A percentile compares a stretch with the other conserved stretches of the same genome.
Conservation (phyloP, 495 filamentous ascomycete genomes). For the Hyaloscypha hepaticicola region DNA sequence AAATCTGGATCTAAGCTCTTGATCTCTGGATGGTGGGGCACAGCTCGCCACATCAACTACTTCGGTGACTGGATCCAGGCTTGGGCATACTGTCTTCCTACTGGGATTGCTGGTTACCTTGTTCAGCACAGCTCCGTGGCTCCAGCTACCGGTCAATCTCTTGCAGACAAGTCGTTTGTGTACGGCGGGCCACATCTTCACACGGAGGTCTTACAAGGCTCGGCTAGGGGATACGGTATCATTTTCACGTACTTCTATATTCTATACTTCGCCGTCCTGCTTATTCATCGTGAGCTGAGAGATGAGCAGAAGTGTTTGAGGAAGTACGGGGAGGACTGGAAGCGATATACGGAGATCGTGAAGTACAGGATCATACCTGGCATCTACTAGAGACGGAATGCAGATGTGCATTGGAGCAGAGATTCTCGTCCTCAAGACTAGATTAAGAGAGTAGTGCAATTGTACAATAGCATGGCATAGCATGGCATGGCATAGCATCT, state of each 20-base stretch:
- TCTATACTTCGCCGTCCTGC: constrained; percentile 84
- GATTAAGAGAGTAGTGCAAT: not conserved
- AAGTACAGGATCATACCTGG: constrained; percentile 86
- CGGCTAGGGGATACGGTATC: constrained; percentile 77
- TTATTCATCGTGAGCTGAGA: constrained; percentile 86
- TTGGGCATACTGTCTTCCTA: constrained; percentile 90
- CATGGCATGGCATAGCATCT: not conserved
- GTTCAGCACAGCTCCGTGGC: constrained; percentile 53
- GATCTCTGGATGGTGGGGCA: constrained; percentile 92
- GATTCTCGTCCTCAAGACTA: not conserved
- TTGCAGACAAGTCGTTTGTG: constrained; percentile 46
- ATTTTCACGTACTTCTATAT: constrained; percentile 95
- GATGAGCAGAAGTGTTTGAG: constrained; percentile 89
- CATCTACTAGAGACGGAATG: constrained; percentile 61
- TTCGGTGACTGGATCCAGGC: constrained; percentile 95
- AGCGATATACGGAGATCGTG: constrained; percentile 81
- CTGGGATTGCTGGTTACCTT: constrained; percentile 77
- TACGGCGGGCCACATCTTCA: constrained; percentile 33
- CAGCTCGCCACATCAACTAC: constrained; percentile 93
- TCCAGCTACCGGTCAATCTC: constrained; percentile 49
- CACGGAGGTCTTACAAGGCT: constrained; percentile 62
- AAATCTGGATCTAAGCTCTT: constrained; percentile 77
- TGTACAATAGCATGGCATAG: not conserved
- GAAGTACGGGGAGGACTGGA: constrained; percentile 96
- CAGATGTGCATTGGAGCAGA: not conserved